A percentile compares a stretch with the other conserved stretches of the same genome.
Evolutionary conservation across 768 basidiomycete genomes (phyloP).

Genomic region (Macrolepiota fuliginosa): DNA sequence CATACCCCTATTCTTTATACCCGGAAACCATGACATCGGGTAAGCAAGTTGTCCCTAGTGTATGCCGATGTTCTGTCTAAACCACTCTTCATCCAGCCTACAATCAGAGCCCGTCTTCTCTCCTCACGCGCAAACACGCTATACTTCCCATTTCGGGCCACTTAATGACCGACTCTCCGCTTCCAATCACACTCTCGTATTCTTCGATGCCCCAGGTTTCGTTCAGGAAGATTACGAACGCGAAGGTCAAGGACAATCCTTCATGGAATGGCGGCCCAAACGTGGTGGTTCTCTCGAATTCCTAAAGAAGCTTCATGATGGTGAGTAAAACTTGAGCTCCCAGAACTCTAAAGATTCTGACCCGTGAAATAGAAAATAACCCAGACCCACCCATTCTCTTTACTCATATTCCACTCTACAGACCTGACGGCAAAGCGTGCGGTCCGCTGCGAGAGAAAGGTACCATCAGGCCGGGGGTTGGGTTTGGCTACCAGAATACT

Average conservation of each 20-base stretch:
- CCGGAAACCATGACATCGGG: conserved; percentile 93
- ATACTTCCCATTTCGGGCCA: conserved; percentile 72
- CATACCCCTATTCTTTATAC: conserved; percentile 66
- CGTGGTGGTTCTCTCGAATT: conserved; percentile 54
- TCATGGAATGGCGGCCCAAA: conserved; percentile 46
- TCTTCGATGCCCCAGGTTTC: conserved; percentile 72
- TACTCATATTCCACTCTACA: conserved; percentile 85
- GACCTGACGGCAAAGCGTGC: conserved; percentile 66
- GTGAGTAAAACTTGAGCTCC: conserved; percentile 21
- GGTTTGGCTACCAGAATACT: conserved; percentile 83
- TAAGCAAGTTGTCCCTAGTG: conserved; percentile 25
- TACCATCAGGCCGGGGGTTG: conserved; percentile 68
- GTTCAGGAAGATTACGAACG: conserved; percentile 71
- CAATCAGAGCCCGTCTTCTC: conserved; percentile 44
- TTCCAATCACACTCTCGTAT: conserved; percentile 69
- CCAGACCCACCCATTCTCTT: conserved; percentile 65
- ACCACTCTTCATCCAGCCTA: conserved; percentile 37
- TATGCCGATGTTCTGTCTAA: not conserved
- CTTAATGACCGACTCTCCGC: conserved; percentile 61
- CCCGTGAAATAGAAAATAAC: conserved; percentile 22
- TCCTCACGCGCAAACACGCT: conserved; percentile 50
- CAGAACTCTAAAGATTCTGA: conserved; percentile 7
- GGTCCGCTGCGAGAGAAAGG: conserved; percentile 78
- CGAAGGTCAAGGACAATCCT: conserved; percentile 34
- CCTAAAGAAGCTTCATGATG: conserved; percentile 38